phyloP scores from a whole-genome alignment of 148 eudicot species.

The Oxyria digyna region DNA sequence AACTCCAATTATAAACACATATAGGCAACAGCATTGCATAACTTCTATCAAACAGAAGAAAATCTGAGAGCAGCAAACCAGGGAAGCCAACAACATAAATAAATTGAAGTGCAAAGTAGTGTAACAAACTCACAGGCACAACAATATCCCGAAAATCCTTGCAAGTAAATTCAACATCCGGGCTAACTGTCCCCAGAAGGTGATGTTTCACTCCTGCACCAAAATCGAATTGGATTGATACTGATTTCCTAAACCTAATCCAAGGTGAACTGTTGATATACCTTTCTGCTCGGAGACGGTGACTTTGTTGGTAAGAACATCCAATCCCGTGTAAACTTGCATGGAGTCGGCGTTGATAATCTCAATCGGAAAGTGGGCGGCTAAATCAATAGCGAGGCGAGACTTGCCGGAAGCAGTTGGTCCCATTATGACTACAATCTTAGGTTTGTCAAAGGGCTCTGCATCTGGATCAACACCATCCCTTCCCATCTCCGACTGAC shows the following conservation, averaged over 20 bases:
- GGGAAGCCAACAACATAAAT: neutral
- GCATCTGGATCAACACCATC: neutral
- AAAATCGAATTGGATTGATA: slow-evolving; percentile 4
- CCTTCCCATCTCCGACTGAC: neutral
- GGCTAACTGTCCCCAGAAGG: slow-evolving; percentile 67
- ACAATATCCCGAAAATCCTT: slow-evolving; percentile 81
- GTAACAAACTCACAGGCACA: slow-evolving; percentile 32
- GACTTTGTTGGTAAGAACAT: slow-evolving; percentile 93
- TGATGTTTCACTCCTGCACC: slow-evolving; percentile 79
- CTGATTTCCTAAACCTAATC: neutral
- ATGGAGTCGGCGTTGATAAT: slow-evolving; percentile 89
- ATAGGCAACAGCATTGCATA: neutral
- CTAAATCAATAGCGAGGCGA: slow-evolving; percentile 62
- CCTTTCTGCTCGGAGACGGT: slow-evolving; percentile 67
- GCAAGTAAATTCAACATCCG: slow-evolving; percentile 63
- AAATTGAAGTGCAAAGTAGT: neutral
- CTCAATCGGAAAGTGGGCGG: slow-evolving; percentile 64
- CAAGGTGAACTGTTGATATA: neutral
- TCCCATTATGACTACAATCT: slow-evolving; percentile 76
- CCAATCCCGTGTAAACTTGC: slow-evolving; percentile 83
- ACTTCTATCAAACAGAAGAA: neutral
- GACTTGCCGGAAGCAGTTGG: slow-evolving; percentile 91
- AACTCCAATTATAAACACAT: neutral
- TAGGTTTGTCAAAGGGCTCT: slow-evolving; percentile 24
- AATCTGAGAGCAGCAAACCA: neutral